A percentile compares a stretch with the other conserved stretches of the same genome.
These are phyloP conservation scores for Buxus sempervirens DNA, from an alignment of 164 flowering plant genomes.

Conservation along the genomic window DNA sequence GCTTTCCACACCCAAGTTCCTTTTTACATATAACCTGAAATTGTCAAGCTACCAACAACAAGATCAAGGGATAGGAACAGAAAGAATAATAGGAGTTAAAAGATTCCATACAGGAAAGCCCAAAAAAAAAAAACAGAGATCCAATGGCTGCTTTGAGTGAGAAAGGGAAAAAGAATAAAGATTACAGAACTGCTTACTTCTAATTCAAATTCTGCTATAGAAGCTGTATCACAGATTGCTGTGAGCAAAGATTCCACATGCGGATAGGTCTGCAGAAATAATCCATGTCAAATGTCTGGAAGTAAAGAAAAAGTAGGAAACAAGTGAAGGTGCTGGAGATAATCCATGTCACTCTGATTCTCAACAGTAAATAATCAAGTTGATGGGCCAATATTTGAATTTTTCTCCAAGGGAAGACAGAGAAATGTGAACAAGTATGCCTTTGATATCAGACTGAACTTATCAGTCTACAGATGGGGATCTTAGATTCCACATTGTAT, in stretches of 20 bases:
- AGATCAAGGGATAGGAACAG: constrained; percentile 1
- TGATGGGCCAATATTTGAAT: too few relatives aligned
- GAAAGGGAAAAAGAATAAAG: neutral
- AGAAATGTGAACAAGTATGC: too few relatives aligned
- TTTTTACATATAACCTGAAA: constrained; percentile 52
- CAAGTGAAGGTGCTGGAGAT: too few relatives aligned
- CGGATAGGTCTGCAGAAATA: constrained; percentile 3
- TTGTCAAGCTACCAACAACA: constrained; percentile 49
- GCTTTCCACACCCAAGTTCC: constrained; percentile 41
- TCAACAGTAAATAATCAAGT: too few relatives aligned
- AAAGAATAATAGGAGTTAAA: neutral
- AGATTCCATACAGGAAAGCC: too few relatives aligned
- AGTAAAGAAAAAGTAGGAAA: too few relatives aligned
- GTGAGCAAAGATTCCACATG: constrained; percentile 68
- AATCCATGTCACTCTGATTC: too few relatives aligned
- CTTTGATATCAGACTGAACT: too few relatives aligned
- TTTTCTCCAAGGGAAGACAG: too few relatives aligned
- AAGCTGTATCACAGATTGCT: constrained; percentile 64
- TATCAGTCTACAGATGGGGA: too few relatives aligned
- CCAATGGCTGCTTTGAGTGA: neutral
- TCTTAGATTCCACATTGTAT: too few relatives aligned
- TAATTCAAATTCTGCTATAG: constrained; percentile 75
- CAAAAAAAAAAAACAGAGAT: neutral
- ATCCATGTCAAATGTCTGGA: neutral
- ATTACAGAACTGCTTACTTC: constrained; percentile 40